A percentile compares a stretch with the other conserved stretches of the same genome.
Conservation (phyloP, 371 early-diverging fungal species). For the Mortierella sp. region DNA sequence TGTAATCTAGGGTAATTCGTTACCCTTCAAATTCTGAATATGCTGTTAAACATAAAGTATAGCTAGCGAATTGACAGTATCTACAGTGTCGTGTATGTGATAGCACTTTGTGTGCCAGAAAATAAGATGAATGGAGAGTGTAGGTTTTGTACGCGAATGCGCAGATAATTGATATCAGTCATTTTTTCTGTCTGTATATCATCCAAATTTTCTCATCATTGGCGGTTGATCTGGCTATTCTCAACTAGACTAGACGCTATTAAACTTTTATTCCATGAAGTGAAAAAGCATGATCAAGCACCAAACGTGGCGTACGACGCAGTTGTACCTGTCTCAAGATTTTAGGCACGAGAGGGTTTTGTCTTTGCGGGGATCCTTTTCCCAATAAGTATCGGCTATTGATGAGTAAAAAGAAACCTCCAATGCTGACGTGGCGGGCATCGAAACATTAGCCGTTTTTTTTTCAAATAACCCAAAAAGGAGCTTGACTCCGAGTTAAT, state of each 20-base stretch:
- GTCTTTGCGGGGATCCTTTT: neutral
- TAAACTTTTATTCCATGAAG: slow-evolving; percentile 6
- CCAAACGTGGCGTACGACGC: slow-evolving; percentile 37
- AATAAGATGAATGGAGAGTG: too few species aligned
- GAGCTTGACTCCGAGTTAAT: slow-evolving; percentile 20
- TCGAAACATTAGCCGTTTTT: slow-evolving; percentile 5
- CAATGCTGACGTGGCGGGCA: neutral
- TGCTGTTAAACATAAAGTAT: too few species aligned
- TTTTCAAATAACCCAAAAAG: slow-evolving; percentile 11
- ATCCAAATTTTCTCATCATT: neutral
- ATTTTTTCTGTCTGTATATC: too few species aligned
- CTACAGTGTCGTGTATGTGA: too few species aligned
- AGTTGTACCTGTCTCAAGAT: slow-evolving; percentile 11
- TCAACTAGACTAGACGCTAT: neutral
- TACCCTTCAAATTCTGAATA: too few species aligned
- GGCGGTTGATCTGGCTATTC: neutral
- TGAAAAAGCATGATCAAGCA: neutral
- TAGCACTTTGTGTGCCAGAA: too few species aligned
- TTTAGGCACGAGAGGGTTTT: neutral
- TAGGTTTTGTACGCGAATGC: too few species aligned
- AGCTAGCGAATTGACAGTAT: too few species aligned
- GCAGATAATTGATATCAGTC: too few species aligned
- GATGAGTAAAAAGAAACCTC: neutral
- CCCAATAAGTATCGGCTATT: too few species aligned
- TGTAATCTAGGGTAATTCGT: too few species aligned